Conservation (phyloP, 139 green algal genomes). For the Coelastrella sp. region DNA sequence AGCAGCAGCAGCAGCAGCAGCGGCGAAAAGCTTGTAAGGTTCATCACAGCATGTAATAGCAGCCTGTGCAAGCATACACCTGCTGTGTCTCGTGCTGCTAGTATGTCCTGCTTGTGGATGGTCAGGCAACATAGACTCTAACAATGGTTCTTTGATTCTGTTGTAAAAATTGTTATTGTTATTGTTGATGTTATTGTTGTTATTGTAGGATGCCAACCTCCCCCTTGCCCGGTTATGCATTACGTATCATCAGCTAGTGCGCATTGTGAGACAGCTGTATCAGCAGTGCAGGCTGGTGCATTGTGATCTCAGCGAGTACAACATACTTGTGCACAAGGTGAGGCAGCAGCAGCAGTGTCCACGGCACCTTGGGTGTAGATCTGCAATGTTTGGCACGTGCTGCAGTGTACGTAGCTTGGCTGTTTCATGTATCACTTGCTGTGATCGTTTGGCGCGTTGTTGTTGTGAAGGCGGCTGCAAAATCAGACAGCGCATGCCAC, state of each 20-base stretch:
- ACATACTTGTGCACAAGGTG: conserved; percentile 90
- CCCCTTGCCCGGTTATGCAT: conserved; percentile 63
- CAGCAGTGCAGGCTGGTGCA: conserved; percentile 95
- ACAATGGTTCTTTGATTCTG: not conserved
- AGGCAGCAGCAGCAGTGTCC: not conserved
- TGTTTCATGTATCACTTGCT: no score
- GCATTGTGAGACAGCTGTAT: conserved; percentile 78
- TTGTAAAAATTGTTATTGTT: no score
- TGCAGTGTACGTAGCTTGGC: no score
- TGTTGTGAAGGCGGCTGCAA: no score
- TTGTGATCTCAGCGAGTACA: conserved; percentile 97
- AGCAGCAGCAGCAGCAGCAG: no score
- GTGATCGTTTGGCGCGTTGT: no score
- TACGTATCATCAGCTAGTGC: conserved; percentile 82
- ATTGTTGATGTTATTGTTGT: not conserved
- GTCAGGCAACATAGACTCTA: not conserved
- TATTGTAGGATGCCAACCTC: conserved; percentile 56
- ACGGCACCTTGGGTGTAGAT: not conserved
- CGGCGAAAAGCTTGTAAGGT: no score
- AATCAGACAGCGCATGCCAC: no score
- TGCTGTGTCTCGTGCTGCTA: not conserved
- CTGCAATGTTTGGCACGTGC: not conserved
- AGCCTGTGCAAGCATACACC: no score
- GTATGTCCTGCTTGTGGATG: not conserved
- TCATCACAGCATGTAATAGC: no score